Evolutionary conservation across 2,329 filamentous ascomycete species (phyloP).

Genomic region (Pseudogymnoascus sp.): DNA sequence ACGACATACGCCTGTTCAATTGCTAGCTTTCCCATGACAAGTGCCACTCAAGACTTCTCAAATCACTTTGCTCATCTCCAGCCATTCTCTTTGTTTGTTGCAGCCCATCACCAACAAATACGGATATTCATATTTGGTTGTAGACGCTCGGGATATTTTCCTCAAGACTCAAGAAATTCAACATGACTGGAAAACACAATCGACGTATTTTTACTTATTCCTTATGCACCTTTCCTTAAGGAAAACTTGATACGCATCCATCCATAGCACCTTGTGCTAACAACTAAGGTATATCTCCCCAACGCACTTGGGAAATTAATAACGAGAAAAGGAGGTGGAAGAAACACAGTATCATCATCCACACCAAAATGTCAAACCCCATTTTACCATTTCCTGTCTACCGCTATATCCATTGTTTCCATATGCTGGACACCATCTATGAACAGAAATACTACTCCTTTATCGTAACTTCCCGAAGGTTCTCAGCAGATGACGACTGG

Average conservation of each 20-base stretch:
- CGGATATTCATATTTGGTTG: not conserved
- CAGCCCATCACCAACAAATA: not conserved
- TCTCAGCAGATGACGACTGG: not conserved
- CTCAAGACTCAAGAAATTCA: too few relatives aligned
- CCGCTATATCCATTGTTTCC: not conserved
- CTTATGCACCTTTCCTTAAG: too few relatives aligned
- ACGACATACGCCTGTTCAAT: not conserved
- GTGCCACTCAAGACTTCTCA: not conserved
- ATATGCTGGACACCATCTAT: not conserved
- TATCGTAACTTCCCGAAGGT: not conserved
- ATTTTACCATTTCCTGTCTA: not conserved
- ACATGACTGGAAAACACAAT: too few relatives aligned
- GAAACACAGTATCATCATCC: too few relatives aligned
- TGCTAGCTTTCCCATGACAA: not conserved
- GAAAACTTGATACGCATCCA: too few relatives aligned
- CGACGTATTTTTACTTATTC: too few relatives aligned
- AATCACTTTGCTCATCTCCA: not conserved
- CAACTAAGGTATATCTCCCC: too few relatives aligned
- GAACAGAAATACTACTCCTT: not conserved
- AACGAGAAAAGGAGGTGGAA: too few relatives aligned
- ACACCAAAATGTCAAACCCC: not conserved
- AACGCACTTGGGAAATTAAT: too few relatives aligned
- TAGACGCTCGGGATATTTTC: not conserved
- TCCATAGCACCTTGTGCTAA: too few relatives aligned
- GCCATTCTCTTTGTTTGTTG: not conserved